Conservation (phyloP, 2,329 filamentous ascomycete genomes). For the Claviceps sp. region DNA sequence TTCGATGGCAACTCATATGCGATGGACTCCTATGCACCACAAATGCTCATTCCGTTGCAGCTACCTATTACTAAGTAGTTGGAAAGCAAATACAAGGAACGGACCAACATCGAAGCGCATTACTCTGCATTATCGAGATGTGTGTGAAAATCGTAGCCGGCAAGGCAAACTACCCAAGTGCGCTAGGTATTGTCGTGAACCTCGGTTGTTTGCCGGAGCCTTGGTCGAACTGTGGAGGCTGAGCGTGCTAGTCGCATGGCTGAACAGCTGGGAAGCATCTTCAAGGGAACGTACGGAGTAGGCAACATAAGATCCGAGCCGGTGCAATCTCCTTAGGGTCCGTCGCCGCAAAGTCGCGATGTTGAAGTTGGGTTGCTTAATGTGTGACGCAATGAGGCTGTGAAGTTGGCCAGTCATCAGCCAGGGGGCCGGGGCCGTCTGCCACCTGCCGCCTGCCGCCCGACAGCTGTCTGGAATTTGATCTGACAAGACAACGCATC, state of each 20-base stretch:
- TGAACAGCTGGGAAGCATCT: neutral
- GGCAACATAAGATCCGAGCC: too few relatives aligned
- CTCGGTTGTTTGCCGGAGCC: neutral
- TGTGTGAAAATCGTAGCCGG: neutral
- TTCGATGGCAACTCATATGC: neutral
- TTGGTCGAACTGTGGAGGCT: neutral
- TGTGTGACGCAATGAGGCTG: too few relatives aligned
- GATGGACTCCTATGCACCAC: neutral
- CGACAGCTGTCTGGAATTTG: too few relatives aligned
- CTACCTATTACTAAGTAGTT: too few relatives aligned
- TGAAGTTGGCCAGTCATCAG: too few relatives aligned
- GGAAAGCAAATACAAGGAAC: neutral
- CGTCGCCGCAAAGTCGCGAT: too few relatives aligned
- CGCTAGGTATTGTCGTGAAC: neutral
- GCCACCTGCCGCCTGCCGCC: too few relatives aligned
- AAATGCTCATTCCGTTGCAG: neutral
- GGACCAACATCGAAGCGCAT: neutral
- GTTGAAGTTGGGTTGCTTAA: too few relatives aligned
- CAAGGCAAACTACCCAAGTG: neutral
- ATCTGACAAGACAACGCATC: too few relatives aligned
- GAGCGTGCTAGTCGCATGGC: neutral
- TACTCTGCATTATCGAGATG: neutral
- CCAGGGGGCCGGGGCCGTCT: too few relatives aligned
- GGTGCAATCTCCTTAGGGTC: too few relatives aligned
- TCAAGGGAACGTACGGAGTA: too few relatives aligned